Conservation (phyloP, 2,329 filamentous ascomycete species). For the Aureobasidium sp. region DNA sequence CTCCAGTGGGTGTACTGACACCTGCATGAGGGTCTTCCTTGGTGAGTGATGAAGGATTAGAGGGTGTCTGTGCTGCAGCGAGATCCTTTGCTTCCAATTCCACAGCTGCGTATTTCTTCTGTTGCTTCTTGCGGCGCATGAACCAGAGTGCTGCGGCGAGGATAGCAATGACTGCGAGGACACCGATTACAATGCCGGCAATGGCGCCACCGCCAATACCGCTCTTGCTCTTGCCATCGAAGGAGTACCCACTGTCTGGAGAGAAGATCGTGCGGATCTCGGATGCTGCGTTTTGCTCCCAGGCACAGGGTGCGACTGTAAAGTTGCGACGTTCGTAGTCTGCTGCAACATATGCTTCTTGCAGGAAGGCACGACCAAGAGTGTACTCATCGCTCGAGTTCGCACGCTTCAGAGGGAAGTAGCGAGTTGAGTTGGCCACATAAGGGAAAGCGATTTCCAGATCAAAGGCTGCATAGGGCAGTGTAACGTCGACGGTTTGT, state of each 20-base stretch:
- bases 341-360: conserved; percentile 29
- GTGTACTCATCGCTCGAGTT: conserved; percentile 27
- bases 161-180: conserved; percentile 21
- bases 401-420: conserved; percentile 28
- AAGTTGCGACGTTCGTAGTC: conserved; percentile 30
- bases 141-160: conserved; percentile 21
- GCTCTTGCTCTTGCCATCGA: conserved; percentile 10
- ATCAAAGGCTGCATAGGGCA: conserved; percentile 30
- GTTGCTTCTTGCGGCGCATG: conserved; percentile 17
- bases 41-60: conserved; percentile 7
- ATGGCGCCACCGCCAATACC: conserved; percentile 24
- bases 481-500: conserved; percentile 23
- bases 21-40: conserved; percentile 16
- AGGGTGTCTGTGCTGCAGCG: conserved; percentile 11
- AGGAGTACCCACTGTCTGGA: conserved; percentile 13
- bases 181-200: conserved; percentile 26
- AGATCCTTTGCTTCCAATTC: conserved; percentile 24
- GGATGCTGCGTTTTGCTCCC: conserved; percentile 20
- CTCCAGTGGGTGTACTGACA: conserved; percentile 23
- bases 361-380: conserved; percentile 28
- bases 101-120: conserved; percentile 18
- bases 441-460: conserved; percentile 22
- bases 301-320: conserved; percentile 27
- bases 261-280: conserved; percentile 24
- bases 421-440: conserved; percentile 19